Percentiles rank a stretch among this genome's conserved stretches.
These are phyloP conservation scores for Guadua angustifolia DNA, from an alignment of 176 grass and related monocot genomes.

Conservation along the genomic window DNA sequence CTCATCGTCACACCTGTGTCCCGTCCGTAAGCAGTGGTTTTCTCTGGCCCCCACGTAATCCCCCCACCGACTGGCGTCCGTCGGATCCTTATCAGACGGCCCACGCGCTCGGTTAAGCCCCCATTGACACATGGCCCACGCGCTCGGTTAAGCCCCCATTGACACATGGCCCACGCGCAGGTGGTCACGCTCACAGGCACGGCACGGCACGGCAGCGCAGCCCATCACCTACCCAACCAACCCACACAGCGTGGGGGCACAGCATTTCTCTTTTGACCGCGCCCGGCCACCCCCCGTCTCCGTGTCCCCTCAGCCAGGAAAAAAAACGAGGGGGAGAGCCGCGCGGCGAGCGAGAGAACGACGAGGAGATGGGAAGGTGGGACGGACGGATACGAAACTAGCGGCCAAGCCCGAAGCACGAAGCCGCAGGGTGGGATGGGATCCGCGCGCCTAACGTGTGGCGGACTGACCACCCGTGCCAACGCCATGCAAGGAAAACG, in stretches of 20 bases:
- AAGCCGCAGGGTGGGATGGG: constrained; percentile 7
- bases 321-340: background rate
- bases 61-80: too few species aligned
- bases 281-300: background rate
- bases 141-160: background rate
- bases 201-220: background rate
- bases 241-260: background rate
- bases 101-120: too few species aligned
- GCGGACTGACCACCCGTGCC: background rate
- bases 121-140: too few species aligned
- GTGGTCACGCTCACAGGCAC: background rate
- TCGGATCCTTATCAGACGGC: too few species aligned
- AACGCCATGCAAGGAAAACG: background rate
- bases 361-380: background rate
- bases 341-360: background rate
- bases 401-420: constrained; percentile 35
- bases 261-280: constrained; percentile 6
- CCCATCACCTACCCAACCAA: background rate
- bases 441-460: background rate
- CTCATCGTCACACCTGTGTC: background rate
- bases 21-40: too few species aligned
- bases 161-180: background rate
- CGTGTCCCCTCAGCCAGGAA: constrained; percentile 28
- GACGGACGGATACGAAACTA: constrained; percentile 11
- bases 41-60: too few species aligned